These are phyloP conservation scores for Quambalaria eucalypti DNA, from an alignment of 1,284 basidiomycete species.

Conservation along the genomic window DNA sequence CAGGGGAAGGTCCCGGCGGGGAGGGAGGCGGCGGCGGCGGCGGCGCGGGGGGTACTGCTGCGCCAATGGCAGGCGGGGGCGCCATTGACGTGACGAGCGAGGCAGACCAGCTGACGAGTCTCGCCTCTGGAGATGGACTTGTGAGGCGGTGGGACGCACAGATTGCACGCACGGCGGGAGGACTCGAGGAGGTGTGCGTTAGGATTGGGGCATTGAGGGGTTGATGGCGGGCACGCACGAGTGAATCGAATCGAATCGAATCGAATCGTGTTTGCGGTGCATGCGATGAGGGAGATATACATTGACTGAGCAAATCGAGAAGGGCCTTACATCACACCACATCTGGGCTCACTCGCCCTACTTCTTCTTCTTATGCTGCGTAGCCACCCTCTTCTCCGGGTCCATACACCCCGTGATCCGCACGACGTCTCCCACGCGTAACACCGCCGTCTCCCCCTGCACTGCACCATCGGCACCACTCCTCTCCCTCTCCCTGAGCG, in stretches of 20 bases:
- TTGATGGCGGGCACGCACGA: too few species aligned
- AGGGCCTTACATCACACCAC: too few species aligned
- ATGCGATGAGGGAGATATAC: too few species aligned
- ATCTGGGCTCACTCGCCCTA: too few species aligned
- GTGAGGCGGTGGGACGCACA: slow-evolving; percentile 5
- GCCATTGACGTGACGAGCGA: too few species aligned
- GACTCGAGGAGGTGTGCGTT: slow-evolving; percentile 6
- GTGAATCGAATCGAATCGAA: too few species aligned
- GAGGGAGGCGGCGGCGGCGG: background rate
- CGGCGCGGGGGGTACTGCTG: background rate
- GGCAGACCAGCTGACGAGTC: too few species aligned
- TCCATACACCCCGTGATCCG: slow-evolving; percentile 5
- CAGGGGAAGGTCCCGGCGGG: slow-evolving; percentile 1
- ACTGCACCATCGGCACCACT: background rate
- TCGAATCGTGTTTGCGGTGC: too few species aligned
- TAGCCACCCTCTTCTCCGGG: background rate
- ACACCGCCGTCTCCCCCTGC: background rate
- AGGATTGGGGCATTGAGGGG: background rate
- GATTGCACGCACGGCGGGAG: slow-evolving; percentile 4
- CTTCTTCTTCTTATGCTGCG: too few species aligned
- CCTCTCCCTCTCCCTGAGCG: slow-evolving; percentile 2
- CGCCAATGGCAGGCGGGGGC: background rate
- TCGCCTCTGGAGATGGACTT: background rate
- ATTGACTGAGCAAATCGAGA: too few species aligned
- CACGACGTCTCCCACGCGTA: slow-evolving; percentile 6